Evolutionary conservation across 2,329 filamentous ascomycete genomes (phyloP), one percentile per base, ranked within the genome.

Genomic region (Macroventuria anomochaeta): DNA sequence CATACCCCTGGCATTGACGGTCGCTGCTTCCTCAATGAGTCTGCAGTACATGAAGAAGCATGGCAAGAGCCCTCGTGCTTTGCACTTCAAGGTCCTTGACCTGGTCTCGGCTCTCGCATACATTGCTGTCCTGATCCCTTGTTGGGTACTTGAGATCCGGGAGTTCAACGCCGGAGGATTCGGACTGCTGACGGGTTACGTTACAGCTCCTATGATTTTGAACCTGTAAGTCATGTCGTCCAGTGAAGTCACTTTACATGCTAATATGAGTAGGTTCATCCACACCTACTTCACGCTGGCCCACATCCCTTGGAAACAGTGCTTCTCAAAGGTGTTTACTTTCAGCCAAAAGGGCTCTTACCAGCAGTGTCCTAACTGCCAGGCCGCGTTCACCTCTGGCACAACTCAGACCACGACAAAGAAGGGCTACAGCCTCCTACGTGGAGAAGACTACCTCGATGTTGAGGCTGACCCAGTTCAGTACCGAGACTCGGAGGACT

Each of bases 371-470:
- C 53, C 46, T 3, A 46, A 55, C 17, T 55, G 53, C 26, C 40
- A 51, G 23, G 46, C 46, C 4, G 46, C 32, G 8, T 51, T 55
- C 32, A 18, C 42, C 11, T 23, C 46, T 23, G 23, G 25, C 29
- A 17, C 21, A 23, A 23, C 23, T 25, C 11, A 29, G 15, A 34
- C 40, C 11, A 50, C 33, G 20, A 55, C 25, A 5, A 46, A 49
- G 25, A 49, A 55, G 37, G 53, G 53, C 20, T 55, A 55, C 41
- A 55, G 53, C 25, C 53, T 55, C 12, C 23, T 55, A 6, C 46
- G 53, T 13, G 53, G 53, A 17, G 53, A 55, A 13, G 46, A 55
- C 13, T 55, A 55, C 21, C 41, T 55, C 5, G 53, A 55, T 13
- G 26, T 55, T 6, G 53, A 55, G 32, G 53, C 53, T 12, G 46